Evolutionary conservation across 805 yeast species (phyloP).

Genomic region (Candida arabinofermentans): DNA sequence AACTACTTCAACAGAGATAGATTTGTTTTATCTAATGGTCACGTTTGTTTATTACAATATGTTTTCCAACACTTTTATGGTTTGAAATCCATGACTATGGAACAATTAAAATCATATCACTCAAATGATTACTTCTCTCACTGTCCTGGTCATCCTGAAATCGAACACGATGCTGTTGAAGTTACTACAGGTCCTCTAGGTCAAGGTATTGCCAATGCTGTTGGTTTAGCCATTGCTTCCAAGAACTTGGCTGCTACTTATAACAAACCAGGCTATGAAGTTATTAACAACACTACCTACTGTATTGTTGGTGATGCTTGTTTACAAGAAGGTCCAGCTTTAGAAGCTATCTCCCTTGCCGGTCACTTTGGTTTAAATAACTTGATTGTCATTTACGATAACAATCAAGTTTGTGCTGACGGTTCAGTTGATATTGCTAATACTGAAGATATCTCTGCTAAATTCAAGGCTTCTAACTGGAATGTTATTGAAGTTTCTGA

Average conservation of each 20-base stretch:
- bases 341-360: constrained; percentile 91
- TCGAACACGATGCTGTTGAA: constrained; percentile 87
- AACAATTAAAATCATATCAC: constrained; percentile 77
- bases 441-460: constrained; percentile 85
- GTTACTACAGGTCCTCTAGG: constrained; percentile 99
- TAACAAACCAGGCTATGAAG: constrained; percentile 77
- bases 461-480: constrained; percentile 95
- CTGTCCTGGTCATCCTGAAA: constrained; percentile 98
- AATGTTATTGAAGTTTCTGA: constrained; percentile 64
- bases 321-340: constrained; percentile 94
- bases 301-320: constrained; percentile 94
- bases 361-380: constrained; percentile 93
- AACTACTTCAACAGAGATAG: constrained; percentile 93
- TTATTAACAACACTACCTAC: constrained; percentile 76
- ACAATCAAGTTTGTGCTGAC: constrained; percentile 94
- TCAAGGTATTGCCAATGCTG: constrained; percentile 95
- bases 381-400: constrained; percentile 93
- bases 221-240: constrained; percentile 95
- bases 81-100: constrained; percentile 65
- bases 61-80: constrained; percentile 83
- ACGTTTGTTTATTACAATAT: constrained; percentile 89
- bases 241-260: constrained; percentile 85
- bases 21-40: constrained; percentile 94
- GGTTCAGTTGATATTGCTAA: constrained; percentile 88
- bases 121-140: constrained; percentile 77